Evolutionary conservation across 2,329 filamentous ascomycete genomes (phyloP).

Genomic region (Venturia carpophila): DNA sequence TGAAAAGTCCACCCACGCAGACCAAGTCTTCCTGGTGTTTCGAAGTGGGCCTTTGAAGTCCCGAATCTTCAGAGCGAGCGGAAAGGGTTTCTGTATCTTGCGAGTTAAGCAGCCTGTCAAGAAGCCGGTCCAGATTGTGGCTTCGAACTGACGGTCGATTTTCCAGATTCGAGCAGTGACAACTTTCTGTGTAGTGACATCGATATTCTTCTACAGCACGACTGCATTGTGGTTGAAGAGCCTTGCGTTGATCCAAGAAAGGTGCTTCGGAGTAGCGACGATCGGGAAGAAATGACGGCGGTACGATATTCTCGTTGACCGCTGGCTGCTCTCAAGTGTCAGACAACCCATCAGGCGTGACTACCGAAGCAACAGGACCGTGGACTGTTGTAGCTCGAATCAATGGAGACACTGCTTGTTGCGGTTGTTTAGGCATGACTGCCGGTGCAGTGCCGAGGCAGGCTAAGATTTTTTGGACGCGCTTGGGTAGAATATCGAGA

Average conservation of each 20-base stretch:
- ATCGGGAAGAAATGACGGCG: not conserved
- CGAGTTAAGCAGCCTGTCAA: not conserved
- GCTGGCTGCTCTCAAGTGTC: not conserved
- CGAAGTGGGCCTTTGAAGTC: not conserved
- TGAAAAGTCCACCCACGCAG: not conserved
- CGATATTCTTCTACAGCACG: not conserved
- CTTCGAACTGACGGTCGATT: not conserved
- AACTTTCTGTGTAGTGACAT: not conserved
- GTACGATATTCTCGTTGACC: not conserved
- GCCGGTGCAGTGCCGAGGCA: too few species aligned
- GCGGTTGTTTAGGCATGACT: too few species aligned
- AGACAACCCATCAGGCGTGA: not conserved
- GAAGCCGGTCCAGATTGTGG: not conserved
- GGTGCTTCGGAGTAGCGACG: not conserved
- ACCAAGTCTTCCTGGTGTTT: not conserved
- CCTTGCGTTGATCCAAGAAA: not conserved
- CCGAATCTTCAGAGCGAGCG: not conserved
- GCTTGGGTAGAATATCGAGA: not conserved
- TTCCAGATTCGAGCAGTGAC: not conserved
- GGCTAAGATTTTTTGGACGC: too few species aligned
- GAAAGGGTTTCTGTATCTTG: not conserved
- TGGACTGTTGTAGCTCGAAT: too few species aligned
- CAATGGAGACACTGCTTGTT: too few species aligned
- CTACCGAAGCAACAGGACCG: too few species aligned
- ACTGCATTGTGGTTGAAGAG: not conserved